Evolutionary conservation across 2,329 filamentous ascomycete genomes (phyloP).

Genomic region (Pseudomassariella vexata): DNA sequence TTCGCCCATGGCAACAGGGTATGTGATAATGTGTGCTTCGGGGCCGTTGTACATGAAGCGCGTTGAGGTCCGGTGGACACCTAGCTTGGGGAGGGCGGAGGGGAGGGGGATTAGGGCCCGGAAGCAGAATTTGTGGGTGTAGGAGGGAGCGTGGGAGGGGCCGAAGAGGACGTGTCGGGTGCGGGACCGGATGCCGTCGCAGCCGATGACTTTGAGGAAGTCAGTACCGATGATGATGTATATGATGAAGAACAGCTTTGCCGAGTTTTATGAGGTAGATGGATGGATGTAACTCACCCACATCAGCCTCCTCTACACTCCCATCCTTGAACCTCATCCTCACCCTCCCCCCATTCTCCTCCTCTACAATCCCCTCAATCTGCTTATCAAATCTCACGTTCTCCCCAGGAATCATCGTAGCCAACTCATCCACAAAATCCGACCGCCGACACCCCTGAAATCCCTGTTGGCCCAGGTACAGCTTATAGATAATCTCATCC

Average conservation of each 20-base stretch:
- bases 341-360: conserved; percentile 15
- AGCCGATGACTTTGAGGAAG: conserved; percentile 43
- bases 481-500: conserved; percentile 24
- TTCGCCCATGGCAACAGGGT: conserved; percentile 51
- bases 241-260: no score
- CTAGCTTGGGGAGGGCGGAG: conserved; percentile 40
- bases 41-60: conserved; percentile 52
- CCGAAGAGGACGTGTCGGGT: conserved; percentile 48
- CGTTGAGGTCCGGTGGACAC: conserved; percentile 40
- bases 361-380: conserved; percentile 22
- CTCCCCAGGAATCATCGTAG: conserved; percentile 20
- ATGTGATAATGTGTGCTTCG: conserved; percentile 53
- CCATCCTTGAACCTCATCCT: conserved; percentile 26
- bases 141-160: conserved; percentile 39
- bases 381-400: conserved; percentile 27
- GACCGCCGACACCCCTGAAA: conserved; percentile 35
- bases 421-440: conserved; percentile 34
- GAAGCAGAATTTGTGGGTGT: conserved; percentile 56
- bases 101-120: conserved; percentile 56
- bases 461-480: conserved; percentile 31
- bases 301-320: conserved; percentile 21
- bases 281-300: conserved; percentile 22
- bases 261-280: no score
- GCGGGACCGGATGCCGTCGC: conserved; percentile 58
- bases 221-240: not conserved